A percentile compares a stretch with the other conserved stretches of the same genome.
These are phyloP conservation scores for Auricularia sp. DNA, from an alignment of 768 basidiomycete species.

Conservation along the genomic window DNA sequence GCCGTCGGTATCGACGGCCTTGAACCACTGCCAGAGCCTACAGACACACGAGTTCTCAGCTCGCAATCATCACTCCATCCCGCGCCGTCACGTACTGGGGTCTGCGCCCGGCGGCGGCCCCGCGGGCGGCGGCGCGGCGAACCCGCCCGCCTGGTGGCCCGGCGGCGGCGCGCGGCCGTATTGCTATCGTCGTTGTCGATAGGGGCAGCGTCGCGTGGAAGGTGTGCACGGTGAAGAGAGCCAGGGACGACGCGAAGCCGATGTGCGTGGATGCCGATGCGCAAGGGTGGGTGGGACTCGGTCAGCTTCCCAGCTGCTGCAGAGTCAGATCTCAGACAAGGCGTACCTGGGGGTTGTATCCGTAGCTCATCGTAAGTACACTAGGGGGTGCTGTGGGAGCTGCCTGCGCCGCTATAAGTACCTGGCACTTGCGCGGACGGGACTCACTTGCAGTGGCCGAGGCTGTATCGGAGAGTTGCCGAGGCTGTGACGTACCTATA, in stretches of 20 bases:
- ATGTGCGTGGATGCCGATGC: neutral
- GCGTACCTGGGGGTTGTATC: neutral
- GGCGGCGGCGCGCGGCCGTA: constrained; percentile 19
- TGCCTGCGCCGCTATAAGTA: too few relatives aligned
- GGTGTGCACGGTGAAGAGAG: neutral
- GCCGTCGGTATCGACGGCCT: constrained; percentile 55
- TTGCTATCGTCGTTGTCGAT: neutral
- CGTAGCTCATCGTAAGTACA: neutral
- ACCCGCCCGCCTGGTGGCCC: constrained; percentile 21
- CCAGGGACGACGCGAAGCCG: neutral
- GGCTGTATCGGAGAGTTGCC: too few relatives aligned
- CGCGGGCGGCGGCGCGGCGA: constrained; percentile 16
- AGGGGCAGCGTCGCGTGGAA: neutral
- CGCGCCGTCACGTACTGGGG: constrained; percentile 42
- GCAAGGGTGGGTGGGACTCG: neutral
- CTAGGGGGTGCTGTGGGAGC: neutral
- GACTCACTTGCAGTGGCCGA: too few relatives aligned
- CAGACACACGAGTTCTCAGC: neutral
- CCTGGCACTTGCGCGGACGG: too few relatives aligned
- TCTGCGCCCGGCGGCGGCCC: constrained; percentile 60
- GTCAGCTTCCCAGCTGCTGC: neutral
- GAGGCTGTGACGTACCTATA: too few relatives aligned
- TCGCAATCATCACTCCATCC: neutral
- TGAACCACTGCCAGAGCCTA: constrained; percentile 70
- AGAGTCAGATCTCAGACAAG: neutral